Base-by-base conservation (phyloP, 176 grass and related monocot species). In the Lolium multiflorum region DNA sequence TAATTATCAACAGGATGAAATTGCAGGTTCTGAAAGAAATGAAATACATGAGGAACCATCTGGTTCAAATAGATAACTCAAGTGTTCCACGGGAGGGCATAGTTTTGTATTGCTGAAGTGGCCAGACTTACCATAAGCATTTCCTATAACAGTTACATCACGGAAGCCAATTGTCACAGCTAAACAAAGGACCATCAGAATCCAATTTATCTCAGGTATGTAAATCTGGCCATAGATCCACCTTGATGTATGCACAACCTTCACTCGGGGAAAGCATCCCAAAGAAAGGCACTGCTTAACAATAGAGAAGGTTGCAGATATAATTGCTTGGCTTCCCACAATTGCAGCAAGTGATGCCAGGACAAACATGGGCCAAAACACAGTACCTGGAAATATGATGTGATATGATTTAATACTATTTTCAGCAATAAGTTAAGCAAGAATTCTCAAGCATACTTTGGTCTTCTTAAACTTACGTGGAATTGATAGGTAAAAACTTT, bases 201-300 rank as follows among this genome's bases (percentile, higher is more conserved):
- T 95, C 93, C 93, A 92, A 64, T 95, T 95, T 57, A 95, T 95
- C 84, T 95, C 91, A 49, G 93, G 93, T 84, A 95, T 95, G 83
- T 92, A 95, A 71, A 95, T 95, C 86, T 95, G 93, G 3, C 93
- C 93, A 71, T 85, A 56, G 76, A 95, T 91, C 91, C 88, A 93
- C 69, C 86, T 91, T 84, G 93, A 95, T n/a, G 93, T 95, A 70
- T 95, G 93, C 62, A 95, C 89, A 57, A 95, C 83, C 83, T 95
- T 95, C 74, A 95, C 88, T 1, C 88, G 83, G 20, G 93, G 93
- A 84, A 95, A 95, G 64, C 91, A 95, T 74, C 91, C 91, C 81
- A 95, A 89, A 76, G 94, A 62, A 86, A 83, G 87, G 8, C 91
- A 93, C 20, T 95, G 94, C 84, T 93, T 95, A 20, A 95, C 86